A percentile compares a stretch with the other conserved stretches of the same genome.
These are phyloP conservation scores for Trichoderma asperelloides DNA, from an alignment of 495 filamentous ascomycete genomes.

Conservation along the genomic window DNA sequence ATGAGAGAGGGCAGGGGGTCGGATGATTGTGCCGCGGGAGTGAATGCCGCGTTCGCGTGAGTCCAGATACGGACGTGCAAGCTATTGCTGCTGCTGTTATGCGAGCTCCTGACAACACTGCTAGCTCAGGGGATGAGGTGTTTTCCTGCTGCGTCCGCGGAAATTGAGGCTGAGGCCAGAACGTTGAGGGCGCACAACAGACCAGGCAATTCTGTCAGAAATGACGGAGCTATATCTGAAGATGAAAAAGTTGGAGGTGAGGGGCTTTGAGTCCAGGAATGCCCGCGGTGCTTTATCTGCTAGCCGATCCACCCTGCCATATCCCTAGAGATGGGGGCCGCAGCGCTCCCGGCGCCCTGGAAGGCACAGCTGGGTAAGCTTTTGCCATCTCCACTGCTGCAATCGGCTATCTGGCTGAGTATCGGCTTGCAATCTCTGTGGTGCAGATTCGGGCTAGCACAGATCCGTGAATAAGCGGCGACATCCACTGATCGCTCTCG, in stretches of 20 bases:
- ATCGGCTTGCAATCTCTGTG: too few species aligned
- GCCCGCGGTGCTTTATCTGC: neutral
- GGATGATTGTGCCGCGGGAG: neutral
- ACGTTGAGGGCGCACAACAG: too few species aligned
- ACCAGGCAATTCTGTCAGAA: neutral
- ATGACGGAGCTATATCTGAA: neutral
- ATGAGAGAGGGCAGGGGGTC: neutral
- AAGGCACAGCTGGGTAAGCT: neutral
- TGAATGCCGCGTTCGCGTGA: too few species aligned
- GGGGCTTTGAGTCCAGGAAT: neutral
- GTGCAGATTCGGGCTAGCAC: neutral
- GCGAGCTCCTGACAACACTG: too few species aligned
- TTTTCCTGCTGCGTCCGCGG: too few species aligned
- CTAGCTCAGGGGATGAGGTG: neutral
- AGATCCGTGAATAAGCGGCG: conserved; percentile 1
- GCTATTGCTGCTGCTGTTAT: neutral
- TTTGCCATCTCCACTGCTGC: neutral
- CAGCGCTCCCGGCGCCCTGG: neutral
- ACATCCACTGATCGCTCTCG: too few species aligned
- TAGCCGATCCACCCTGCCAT: neutral
- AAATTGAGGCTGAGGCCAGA: too few species aligned
- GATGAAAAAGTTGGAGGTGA: neutral
- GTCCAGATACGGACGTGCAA: neutral
- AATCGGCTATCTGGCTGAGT: neutral
- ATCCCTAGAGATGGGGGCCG: too few species aligned